A percentile compares a stretch with the other conserved stretches of the same genome.
Conservation (phyloP, 257 asterid species). For the Plantago major region DNA sequence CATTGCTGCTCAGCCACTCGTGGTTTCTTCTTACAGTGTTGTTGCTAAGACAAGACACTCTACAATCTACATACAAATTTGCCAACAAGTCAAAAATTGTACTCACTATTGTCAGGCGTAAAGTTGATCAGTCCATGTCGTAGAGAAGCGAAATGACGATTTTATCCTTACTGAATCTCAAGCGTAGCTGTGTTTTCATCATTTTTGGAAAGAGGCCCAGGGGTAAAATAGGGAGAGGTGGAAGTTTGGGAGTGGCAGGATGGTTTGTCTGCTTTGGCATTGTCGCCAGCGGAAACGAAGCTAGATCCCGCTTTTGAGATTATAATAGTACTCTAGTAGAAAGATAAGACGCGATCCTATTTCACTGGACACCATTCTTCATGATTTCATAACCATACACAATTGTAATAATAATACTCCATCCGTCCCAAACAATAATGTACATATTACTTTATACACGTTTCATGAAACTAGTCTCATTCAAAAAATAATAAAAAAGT, state of each 20-base stretch:
- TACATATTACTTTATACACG: too few relatives aligned
- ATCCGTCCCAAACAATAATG: too few relatives aligned
- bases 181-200: too few relatives aligned
- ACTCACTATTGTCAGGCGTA: conserved; percentile 20
- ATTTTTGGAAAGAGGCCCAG: not conserved
- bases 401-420: not conserved
- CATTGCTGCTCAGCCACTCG: conserved; percentile 35
- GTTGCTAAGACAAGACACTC: not conserved
- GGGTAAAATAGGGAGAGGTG: conserved; percentile 22
- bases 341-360: conserved; percentile 12
- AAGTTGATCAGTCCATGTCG: conserved; percentile 25
- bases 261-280: not conserved
- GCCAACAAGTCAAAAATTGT: not conserved
- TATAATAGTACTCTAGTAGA: not conserved
- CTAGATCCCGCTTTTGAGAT: not conserved
- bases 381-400: not conserved
- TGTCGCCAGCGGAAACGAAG: conserved; percentile 1
- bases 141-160: conserved; percentile 24
- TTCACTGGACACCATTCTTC: conserved; percentile 7
- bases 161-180: conserved; percentile 20
- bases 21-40: conserved; percentile 8
- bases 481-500: too few relatives aligned
- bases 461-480: too few relatives aligned
- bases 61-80: not conserved
- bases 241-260: conserved; percentile 6